A percentile compares a stretch with the other conserved stretches of the same genome.
Conservation (phyloP, 208 protist species). For the Leishmania arabica region DNA sequence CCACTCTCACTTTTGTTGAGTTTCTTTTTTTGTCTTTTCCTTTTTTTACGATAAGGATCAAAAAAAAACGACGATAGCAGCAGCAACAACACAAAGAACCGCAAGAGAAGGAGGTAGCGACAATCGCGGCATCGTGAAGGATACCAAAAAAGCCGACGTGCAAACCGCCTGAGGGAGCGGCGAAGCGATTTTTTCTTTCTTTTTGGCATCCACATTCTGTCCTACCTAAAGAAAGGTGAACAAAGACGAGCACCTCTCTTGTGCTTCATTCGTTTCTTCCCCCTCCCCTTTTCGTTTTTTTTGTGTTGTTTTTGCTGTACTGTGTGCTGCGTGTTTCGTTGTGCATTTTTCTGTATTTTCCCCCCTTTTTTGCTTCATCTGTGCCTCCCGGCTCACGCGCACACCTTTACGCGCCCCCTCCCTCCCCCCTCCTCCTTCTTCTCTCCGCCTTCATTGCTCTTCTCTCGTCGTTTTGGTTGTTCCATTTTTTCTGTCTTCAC, state of each 20-base stretch:
- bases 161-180: not conserved
- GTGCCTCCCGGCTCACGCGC: conserved; percentile 8
- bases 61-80: not conserved
- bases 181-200: not conserved
- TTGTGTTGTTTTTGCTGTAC: not conserved
- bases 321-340: conserved; percentile 18
- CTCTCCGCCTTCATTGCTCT: not conserved
- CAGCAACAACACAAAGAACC: not conserved
- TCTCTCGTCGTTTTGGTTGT: not conserved
- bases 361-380: conserved; percentile 12
- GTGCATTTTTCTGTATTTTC: not conserved
- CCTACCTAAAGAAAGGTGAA: not conserved
- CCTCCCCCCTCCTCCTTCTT: not conserved
- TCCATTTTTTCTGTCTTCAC: not conserved
- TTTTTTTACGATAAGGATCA: conserved; percentile 4
- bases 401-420: not conserved
- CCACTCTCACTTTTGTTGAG: not conserved
- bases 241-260: not conserved
- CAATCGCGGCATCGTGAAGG: not conserved
- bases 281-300: not conserved
- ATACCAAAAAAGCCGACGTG: no score
- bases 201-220: not conserved
- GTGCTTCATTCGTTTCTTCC: not conserved
- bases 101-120: no score
- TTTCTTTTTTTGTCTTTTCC: no score